Evolutionary conservation across 2,329 filamentous ascomycete species (phyloP).

Genomic region (Ophiostoma sp.): DNA sequence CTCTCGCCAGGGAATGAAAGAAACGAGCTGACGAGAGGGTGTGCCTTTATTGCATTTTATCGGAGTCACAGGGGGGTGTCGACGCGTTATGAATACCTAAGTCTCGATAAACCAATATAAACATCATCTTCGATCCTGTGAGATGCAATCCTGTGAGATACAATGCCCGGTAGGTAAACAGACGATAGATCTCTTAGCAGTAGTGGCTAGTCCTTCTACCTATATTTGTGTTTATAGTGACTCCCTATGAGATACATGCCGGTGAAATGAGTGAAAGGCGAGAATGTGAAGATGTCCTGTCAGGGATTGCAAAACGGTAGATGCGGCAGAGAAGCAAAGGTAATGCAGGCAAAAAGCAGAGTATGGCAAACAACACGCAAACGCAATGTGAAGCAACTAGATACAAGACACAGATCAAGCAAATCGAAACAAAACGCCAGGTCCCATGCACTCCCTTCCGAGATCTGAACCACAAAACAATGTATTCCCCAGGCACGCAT

Average conservation of each 20-base stretch:
- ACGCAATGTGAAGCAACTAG: not conserved
- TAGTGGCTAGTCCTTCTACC: no score
- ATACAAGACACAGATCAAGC: not conserved
- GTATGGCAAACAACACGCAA: not conserved
- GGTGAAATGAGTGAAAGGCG: not conserved
- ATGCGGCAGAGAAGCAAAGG: not conserved
- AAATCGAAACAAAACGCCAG: slow-evolving; percentile 13
- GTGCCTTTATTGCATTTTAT: not conserved
- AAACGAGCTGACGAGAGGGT: not conserved
- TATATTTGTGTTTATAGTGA: no score
- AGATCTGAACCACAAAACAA: slow-evolving; percentile 12
- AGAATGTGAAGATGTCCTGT: not conserved
- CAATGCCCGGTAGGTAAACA: no score
- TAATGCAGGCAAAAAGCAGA: not conserved
- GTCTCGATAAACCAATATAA: not conserved
- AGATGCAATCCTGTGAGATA: no score
- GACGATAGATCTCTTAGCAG: no score
- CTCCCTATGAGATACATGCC: no score
- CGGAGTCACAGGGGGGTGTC: not conserved
- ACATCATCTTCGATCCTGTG: not conserved
- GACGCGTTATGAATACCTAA: not conserved
- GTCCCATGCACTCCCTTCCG: slow-evolving; percentile 17
- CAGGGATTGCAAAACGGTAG: not conserved
- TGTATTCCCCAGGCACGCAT: not conserved
- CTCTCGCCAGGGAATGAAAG: not conserved